phyloP scores from a whole-genome alignment of 225 moss, liverwort and hornwort genomes.

The Ulota crispa region DNA sequence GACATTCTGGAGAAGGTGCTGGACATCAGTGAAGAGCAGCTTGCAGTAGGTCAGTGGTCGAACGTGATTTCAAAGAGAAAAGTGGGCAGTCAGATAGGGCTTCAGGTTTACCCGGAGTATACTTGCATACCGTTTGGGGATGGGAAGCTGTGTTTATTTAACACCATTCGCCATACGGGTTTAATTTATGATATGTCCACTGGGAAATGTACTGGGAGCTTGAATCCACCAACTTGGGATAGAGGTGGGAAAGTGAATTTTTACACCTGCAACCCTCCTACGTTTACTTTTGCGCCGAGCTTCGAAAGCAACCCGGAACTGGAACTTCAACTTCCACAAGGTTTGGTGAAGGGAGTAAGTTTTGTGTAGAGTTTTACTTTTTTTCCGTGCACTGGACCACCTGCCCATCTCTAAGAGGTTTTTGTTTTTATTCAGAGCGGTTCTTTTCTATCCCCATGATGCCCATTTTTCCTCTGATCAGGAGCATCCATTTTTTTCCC shows the following conservation, averaged over 20 bases:
- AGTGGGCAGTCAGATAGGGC: neutral
- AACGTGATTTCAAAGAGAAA: conserved; percentile 14
- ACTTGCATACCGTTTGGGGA: conserved; percentile 5
- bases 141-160: conserved; percentile 39
- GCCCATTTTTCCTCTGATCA: neutral
- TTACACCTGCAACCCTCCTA: conserved; percentile 25
- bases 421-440: neutral
- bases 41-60: neutral
- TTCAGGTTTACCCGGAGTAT: conserved; percentile 27
- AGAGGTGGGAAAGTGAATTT: neutral
- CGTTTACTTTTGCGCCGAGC: conserved; percentile 23
- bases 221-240: neutral
- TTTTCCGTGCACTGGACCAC: no score
- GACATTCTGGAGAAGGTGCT: neutral
- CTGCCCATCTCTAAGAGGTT: no score
- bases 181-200: conserved; percentile 14
- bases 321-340: neutral
- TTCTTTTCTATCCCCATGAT: neutral
- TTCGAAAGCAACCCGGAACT: neutral
- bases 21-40: neutral
- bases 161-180: conserved; percentile 25
- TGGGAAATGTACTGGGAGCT: neutral
- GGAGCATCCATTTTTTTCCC: neutral
- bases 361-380: neutral
- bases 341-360: neutral